These are phyloP conservation scores for Apophysomyces elegans DNA, from an alignment of 371 early-diverging fungal genomes.

Conservation along the genomic window DNA sequence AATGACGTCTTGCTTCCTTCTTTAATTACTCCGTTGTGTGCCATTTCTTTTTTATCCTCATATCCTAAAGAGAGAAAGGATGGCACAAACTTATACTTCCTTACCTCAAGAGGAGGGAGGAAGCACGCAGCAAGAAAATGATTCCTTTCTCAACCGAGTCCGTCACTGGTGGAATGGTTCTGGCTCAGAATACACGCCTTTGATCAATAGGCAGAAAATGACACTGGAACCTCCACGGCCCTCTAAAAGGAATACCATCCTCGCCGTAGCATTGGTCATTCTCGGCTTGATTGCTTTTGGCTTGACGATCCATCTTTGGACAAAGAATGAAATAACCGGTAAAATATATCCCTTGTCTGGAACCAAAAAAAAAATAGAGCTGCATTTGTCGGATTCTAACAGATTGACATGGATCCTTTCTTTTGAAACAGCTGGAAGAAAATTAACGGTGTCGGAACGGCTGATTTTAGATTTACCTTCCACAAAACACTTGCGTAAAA, in stretches of 20 bases:
- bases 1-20: not conserved
- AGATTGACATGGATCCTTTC: not conserved
- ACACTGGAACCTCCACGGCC: constrained; percentile 43
- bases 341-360: not conserved
- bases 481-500: constrained; percentile 32
- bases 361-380: too few species aligned
- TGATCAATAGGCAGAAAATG: constrained; percentile 41
- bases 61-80: not conserved
- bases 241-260: constrained; percentile 21
- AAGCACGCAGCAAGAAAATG: not conserved
- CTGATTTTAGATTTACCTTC: constrained; percentile 24
- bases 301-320: constrained; percentile 18
- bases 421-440: not conserved
- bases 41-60: too few species aligned
- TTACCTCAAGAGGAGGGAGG: constrained; percentile 21
- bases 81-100: constrained; percentile 19
- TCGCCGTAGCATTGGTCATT: constrained; percentile 27
- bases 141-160: constrained; percentile 13
- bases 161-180: constrained; percentile 21
- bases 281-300: constrained; percentile 25
- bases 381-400: too few species aligned
- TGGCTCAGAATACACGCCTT: constrained; percentile 31
- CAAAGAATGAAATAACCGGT: constrained; percentile 12
- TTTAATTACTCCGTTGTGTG: not conserved
- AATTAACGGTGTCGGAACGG: constrained; percentile 14